Percentiles rank a stretch among this genome's conserved stretches.
These are phyloP conservation scores for Curvularia sp. DNA, from an alignment of 2,329 filamentous ascomycete species.

Conservation along the genomic window DNA sequence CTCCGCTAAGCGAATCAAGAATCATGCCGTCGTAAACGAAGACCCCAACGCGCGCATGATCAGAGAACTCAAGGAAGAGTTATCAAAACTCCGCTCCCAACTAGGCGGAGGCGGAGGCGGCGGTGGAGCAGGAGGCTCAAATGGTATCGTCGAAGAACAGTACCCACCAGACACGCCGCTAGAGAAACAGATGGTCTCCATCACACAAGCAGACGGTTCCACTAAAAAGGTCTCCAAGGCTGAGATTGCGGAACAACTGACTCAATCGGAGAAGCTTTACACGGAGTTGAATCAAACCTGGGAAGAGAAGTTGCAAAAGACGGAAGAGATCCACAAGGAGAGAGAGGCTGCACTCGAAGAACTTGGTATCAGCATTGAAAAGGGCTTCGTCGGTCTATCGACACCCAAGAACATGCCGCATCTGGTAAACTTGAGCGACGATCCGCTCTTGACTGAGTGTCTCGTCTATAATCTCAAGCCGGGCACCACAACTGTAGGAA, in stretches of 20 bases:
- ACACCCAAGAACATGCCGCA: slow-evolving; percentile 99
- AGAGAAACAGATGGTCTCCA: slow-evolving; percentile 95
- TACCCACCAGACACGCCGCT: slow-evolving; percentile 92
- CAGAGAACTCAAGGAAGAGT: slow-evolving; percentile 92
- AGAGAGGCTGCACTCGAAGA: slow-evolving; percentile 94
- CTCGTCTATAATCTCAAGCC: slow-evolving; percentile 98
- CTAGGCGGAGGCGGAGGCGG: slow-evolving; percentile 61
- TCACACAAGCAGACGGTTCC: slow-evolving; percentile 81
- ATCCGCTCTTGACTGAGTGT: slow-evolving; percentile 89
- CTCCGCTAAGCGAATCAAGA: slow-evolving; percentile 99
- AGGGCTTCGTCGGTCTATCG: slow-evolving; percentile 92
- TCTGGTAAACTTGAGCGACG: slow-evolving; percentile 87
- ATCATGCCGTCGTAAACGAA: slow-evolving; percentile 98
- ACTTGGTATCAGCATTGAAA: slow-evolving; percentile 97
- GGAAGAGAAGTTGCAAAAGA: slow-evolving; percentile 95
- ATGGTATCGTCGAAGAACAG: slow-evolving; percentile 68
- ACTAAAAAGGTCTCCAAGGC: slow-evolving; percentile 97
- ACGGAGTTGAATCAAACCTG: slow-evolving; percentile 97
- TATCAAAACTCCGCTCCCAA: slow-evolving; percentile 85
- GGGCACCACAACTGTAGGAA: slow-evolving; percentile 90
- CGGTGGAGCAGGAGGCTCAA: slow-evolving; percentile 39
- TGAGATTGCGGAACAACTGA: slow-evolving; percentile 95
- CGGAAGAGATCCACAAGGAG: slow-evolving; percentile 97
- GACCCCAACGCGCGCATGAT: slow-evolving; percentile 99
- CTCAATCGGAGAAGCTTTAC: slow-evolving; percentile 94